A percentile compares a stretch with the other conserved stretches of the same genome.
These are phyloP conservation scores for Erigeron canadensis DNA, from an alignment of 129 eudicot genomes.

Conservation along the genomic window DNA sequence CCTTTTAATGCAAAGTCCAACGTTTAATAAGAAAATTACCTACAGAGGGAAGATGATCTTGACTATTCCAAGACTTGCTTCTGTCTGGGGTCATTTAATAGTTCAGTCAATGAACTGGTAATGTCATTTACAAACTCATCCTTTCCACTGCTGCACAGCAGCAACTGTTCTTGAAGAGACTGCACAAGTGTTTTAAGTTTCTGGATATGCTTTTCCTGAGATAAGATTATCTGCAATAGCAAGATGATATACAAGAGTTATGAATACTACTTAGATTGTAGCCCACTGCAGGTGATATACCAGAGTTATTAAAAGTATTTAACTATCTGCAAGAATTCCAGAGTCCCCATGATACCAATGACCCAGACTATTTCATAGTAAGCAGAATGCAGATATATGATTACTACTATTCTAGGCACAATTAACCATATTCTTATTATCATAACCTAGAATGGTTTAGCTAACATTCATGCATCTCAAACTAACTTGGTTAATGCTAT, in stretches of 20 bases:
- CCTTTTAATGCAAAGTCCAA: background rate
- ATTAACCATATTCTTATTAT: background rate
- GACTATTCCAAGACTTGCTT: conserved; percentile 36
- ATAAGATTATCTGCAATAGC: conserved; percentile 47
- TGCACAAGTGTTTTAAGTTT: conserved; percentile 49
- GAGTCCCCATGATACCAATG: background rate
- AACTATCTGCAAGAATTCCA: background rate
- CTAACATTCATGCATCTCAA: background rate
- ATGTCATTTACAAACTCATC: conserved; percentile 33
- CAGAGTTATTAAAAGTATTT: background rate
- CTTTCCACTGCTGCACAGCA: conserved; percentile 36
- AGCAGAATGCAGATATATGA: conserved; percentile 13
- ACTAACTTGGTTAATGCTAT: no score
- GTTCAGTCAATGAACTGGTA: conserved; percentile 29
- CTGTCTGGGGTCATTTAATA: conserved; percentile 34
- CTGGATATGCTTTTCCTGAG: conserved; percentile 51
- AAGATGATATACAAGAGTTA: conserved; percentile 6
- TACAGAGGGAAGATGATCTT: conserved; percentile 18
- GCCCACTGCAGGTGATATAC: background rate
- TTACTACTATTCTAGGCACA: conserved; percentile 6
- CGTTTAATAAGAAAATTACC: conserved; percentile 11
- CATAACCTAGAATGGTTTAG: background rate
- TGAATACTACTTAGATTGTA: conserved; percentile 1
- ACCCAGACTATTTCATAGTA: background rate
- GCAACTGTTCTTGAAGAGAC: conserved; percentile 46